Evolutionary conservation across 1,139 yeast species (phyloP), one percentile per base, ranked within the genome.

Genomic region (Hemisphaericaspora xylofermentans): DNA sequence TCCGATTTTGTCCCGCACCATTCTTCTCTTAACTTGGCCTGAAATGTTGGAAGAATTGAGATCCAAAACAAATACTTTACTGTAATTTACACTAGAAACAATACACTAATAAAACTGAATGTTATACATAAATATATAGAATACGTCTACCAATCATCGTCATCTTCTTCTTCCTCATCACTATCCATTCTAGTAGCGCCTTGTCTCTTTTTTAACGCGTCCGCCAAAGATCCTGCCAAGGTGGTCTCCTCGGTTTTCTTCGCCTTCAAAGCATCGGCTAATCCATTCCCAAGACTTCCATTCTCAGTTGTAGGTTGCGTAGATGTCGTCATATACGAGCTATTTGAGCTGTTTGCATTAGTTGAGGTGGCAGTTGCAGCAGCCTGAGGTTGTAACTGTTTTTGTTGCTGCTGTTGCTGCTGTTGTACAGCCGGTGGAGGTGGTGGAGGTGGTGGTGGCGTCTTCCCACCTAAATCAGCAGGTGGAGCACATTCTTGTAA

Each of bases 151-250:
- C 64, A 61, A 40, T 63, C 66, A 45, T 84, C 89, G 67, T 66
- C 70, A 45, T 84, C 89, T 31, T 78, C 88, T 12, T 80, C 88
- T 33, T 86, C 95, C 14, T 83, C 93, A 34, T 82, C 93, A 50
- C 83, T 84, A 40, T 82, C 84, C 40, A 71, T 78, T 45, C 87
- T 78, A 52, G 84, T 84, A 40, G 88, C 85, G 35, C 86, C 88
- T 26, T 89, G 89, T 58, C 95, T 78, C 38, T 83, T 86, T 56
- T 84, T 88, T 53, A 93, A 75, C 0, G 97, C 98, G 48, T 87
- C 88, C 0, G 97, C 97, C 47, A 91, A 71, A 6, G 94, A 93
- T 6, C 89, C 93, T 13, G 95, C 95, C 56, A 88, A 72, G 2
- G 74, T 65, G 5, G 76, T 68, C 48, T 82, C 87, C 47, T 80